Conservation (phyloP, 306 rosid species). For the Vachellia pachyceras region DNA sequence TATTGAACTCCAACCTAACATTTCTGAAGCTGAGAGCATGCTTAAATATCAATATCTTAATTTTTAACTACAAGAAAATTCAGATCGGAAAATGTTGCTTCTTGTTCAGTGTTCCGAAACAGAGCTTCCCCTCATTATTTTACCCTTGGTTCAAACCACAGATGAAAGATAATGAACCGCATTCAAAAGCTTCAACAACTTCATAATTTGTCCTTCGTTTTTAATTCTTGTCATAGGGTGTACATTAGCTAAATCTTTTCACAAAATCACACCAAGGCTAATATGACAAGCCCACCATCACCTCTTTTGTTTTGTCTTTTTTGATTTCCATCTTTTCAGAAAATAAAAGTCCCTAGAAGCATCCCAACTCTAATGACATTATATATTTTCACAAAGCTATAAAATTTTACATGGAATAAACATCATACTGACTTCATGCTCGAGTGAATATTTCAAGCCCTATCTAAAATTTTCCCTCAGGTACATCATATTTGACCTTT, state of each 20-base stretch:
- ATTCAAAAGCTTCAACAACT: background rate
- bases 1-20: background rate
- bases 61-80: constrained; percentile 2
- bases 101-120: background rate
- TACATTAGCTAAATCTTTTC: constrained; percentile 9
- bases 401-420: background rate
- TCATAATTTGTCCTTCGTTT: background rate
- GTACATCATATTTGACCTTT: background rate
- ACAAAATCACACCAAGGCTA: background rate
- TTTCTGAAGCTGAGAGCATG: background rate
- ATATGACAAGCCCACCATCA: constrained; percentile 4
- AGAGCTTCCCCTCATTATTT: background rate
- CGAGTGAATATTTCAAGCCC: constrained; percentile 15
- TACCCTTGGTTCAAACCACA: constrained; percentile 21
- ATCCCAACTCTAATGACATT: background rate
- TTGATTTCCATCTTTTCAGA: background rate
- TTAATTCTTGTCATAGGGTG: background rate
- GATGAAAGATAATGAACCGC: background rate
- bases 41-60: background rate
- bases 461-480: background rate
- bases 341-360: background rate
- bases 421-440: background rate
- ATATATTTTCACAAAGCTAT: constrained; percentile 1
- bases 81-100: background rate
- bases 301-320: background rate